A percentile compares a stretch with the other conserved stretches of the same genome.
Evolutionary conservation across 306 rosid species (phyloP).

Genomic region (Argentina anserina): DNA sequence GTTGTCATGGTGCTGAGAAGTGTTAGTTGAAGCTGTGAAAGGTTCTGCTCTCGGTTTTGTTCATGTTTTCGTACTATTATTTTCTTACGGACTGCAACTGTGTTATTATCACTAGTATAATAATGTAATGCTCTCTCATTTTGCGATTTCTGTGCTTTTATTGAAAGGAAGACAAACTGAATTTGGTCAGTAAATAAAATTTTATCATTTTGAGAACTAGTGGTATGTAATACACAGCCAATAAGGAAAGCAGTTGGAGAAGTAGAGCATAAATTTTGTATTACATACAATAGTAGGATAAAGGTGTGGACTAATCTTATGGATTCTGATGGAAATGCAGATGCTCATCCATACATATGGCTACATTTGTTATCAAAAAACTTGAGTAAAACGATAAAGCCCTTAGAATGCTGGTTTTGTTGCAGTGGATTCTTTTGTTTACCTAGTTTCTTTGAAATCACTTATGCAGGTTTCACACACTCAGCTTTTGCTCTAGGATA

Average conservation of each 20-base stretch:
- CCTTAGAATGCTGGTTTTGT: neutral
- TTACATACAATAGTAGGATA: neutral
- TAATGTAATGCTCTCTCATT: neutral
- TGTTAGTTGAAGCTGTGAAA: neutral
- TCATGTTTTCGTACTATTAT: neutral
- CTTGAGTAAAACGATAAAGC: neutral
- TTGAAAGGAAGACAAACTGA: neutral
- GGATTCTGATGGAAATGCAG: neutral
- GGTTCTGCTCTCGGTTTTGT: neutral
- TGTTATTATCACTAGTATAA: no score
- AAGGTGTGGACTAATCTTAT: neutral
- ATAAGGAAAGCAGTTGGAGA: neutral
- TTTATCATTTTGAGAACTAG: neutral
- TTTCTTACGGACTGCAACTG: neutral
- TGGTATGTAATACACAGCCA: neutral
- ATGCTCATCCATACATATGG: neutral
- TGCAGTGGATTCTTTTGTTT: neutral
- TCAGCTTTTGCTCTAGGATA: conserved; percentile 92
- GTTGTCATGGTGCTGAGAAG: neutral
- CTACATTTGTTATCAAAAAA: neutral
- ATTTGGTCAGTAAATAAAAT: neutral
- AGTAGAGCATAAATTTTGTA: neutral
- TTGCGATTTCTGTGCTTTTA: neutral
- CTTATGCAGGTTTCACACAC: conserved; percentile 77
- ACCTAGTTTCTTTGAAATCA: neutral